Evolutionary conservation across 306 rosid genomes (phyloP).

Genomic region (Rubus idaeus): DNA sequence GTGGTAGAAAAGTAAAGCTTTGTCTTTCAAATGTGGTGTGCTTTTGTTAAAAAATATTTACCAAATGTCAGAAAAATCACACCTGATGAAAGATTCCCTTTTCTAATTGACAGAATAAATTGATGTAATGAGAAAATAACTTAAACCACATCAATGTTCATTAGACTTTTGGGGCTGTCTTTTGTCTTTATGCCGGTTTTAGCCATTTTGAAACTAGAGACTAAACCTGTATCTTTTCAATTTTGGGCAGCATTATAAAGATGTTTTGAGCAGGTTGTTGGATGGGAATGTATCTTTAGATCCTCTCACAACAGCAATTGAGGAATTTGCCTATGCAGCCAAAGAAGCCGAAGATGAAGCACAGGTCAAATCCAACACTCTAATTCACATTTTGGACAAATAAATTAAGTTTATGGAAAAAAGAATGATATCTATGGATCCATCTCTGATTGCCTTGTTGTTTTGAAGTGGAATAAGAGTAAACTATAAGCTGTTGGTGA

Average conservation of each 20-base stretch:
- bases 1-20: neutral
- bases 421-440: neutral
- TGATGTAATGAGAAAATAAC: neutral
- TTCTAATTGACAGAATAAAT: no score
- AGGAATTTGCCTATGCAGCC: slow-evolving; percentile 69
- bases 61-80: slow-evolving; percentile 1
- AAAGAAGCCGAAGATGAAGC: slow-evolving; percentile 61
- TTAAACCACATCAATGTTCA: neutral
- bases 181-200: neutral
- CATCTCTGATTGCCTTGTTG: neutral
- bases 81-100: neutral
- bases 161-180: neutral
- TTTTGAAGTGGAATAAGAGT: neutral
- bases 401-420: neutral
- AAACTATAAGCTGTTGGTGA: neutral
- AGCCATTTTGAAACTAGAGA: neutral
- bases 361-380: slow-evolving; percentile 42
- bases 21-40: neutral
- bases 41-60: neutral
- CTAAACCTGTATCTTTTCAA: neutral
- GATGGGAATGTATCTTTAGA: slow-evolving; percentile 46
- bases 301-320: slow-evolving; percentile 55
- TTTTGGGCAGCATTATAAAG: slow-evolving; percentile 48
- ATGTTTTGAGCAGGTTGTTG: slow-evolving; percentile 49
- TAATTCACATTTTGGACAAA: neutral